Percentiles rank a stretch among this genome's conserved stretches.
Conservation (phyloP, 2,329 filamentous ascomycete genomes). For the Phaeomoniella chlamydospora region DNA sequence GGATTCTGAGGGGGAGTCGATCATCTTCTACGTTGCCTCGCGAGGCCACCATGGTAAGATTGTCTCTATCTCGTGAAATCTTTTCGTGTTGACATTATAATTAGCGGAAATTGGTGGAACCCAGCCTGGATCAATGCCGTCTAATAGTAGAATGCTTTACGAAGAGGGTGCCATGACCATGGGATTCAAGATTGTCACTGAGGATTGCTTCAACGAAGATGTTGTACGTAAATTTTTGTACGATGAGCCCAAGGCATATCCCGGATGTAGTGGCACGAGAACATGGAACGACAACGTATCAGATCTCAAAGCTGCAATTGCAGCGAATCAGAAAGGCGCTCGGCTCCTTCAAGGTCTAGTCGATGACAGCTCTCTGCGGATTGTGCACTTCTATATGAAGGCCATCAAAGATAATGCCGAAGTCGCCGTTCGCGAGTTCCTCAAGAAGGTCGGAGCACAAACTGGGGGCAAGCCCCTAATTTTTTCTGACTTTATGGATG, state of each 20-base stretch:
- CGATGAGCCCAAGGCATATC: constrained; percentile 9
- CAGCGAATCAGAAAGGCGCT: constrained; percentile 27
- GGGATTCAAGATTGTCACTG: constrained; percentile 11
- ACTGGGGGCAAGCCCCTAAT: constrained; percentile 9
- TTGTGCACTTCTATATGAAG: constrained; percentile 26
- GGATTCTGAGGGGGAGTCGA: constrained; percentile 52
- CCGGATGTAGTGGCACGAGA: constrained; percentile 6
- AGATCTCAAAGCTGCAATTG: constrained; percentile 29
- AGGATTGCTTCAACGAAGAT: constrained; percentile 20
- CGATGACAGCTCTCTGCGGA: constrained; percentile 17
- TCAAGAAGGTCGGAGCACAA: constrained; percentile 11
- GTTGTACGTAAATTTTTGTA: constrained; percentile 14
- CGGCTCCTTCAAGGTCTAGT: constrained; percentile 20
- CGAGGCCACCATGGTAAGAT: constrained; percentile 62
- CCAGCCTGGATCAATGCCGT: constrained; percentile 20
- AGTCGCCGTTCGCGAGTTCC: constrained; percentile 16
- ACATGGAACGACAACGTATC: constrained; percentile 26
- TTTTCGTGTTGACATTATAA: too few species aligned
- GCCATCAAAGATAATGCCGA: constrained; percentile 22
- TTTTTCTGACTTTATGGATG: constrained; percentile 25
- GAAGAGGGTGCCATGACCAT: constrained; percentile 33
- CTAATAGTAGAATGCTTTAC: constrained; percentile 29
- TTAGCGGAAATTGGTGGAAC: constrained; percentile 41
- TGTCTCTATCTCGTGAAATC: too few species aligned
- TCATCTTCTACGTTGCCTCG: constrained; percentile 67